These are phyloP conservation scores for Microdochium trichocladiopsis DNA, from an alignment of 2,329 filamentous ascomycete genomes.

Conservation along the genomic window DNA sequence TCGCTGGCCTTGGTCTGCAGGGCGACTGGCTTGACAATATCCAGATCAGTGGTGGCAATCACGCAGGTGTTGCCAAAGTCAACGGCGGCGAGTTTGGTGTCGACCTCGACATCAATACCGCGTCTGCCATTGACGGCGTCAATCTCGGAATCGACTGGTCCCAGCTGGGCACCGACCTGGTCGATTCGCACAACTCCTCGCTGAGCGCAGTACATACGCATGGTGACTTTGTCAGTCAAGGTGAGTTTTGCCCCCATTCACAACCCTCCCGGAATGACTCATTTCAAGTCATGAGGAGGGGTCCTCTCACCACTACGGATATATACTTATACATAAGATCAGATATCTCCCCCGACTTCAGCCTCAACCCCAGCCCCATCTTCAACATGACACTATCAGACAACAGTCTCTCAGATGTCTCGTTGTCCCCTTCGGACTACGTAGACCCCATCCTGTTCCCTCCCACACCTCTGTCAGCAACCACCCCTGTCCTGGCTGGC, in stretches of 20 bases:
- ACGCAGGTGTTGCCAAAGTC: background rate
- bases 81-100: background rate
- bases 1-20: background rate
- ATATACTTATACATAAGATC: background rate
- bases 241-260: background rate
- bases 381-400: background rate
- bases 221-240: background rate
- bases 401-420: background rate
- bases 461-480: background rate
- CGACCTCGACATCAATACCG: background rate
- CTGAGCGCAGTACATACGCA: background rate
- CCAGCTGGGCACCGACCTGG: background rate
- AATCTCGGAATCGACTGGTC: background rate
- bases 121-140: background rate
- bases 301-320: background rate
- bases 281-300: background rate
- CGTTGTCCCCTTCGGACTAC: background rate
- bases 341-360: background rate
- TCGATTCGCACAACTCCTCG: background rate
- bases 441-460: background rate
- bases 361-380: constrained; percentile 1
- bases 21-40: background rate
- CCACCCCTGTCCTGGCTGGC: background rate
- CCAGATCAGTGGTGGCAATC: background rate
- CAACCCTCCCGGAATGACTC: background rate